phyloP scores from a whole-genome alignment of 495 filamentous ascomycete species.

The Bathelium albidoporum region DNA sequence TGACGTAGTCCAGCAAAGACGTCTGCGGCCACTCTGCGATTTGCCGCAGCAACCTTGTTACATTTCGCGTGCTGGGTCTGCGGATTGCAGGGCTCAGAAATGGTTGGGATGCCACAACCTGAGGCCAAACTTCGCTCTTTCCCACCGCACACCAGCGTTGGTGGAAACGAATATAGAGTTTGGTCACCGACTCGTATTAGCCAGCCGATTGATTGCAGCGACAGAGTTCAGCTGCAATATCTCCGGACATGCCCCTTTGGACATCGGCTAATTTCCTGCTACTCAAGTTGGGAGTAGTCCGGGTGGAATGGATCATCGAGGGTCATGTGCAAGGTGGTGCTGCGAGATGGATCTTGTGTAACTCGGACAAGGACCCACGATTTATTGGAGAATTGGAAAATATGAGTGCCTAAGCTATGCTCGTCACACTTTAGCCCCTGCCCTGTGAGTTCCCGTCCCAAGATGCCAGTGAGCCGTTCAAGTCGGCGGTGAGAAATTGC shows the following conservation, averaged over 20 bases:
- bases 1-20: not conserved
- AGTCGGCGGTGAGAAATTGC: not conserved
- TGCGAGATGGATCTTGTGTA: slow-evolving; percentile 6
- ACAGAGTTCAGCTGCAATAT: not conserved
- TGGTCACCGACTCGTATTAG: not conserved
- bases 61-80: no score
- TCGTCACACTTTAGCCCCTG: not conserved
- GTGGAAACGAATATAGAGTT: not conserved
- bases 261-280: not conserved
- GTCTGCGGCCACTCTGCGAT: not conserved
- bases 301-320: not conserved
- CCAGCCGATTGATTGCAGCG: not conserved
- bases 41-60: not conserved
- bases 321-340: not conserved
- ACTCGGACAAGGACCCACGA: not conserved
- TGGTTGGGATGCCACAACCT: no score
- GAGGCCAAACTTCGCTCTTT: no score
- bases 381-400: not conserved
- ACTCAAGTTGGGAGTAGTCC: not conserved
- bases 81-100: no score
- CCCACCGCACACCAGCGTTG: no score
- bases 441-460: not conserved
- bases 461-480: not conserved
- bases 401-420: not conserved
- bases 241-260: not conserved